These are phyloP conservation scores for Psidium friedrichsthalianum DNA, from an alignment of 345 rosid genomes.

Conservation along the genomic window DNA sequence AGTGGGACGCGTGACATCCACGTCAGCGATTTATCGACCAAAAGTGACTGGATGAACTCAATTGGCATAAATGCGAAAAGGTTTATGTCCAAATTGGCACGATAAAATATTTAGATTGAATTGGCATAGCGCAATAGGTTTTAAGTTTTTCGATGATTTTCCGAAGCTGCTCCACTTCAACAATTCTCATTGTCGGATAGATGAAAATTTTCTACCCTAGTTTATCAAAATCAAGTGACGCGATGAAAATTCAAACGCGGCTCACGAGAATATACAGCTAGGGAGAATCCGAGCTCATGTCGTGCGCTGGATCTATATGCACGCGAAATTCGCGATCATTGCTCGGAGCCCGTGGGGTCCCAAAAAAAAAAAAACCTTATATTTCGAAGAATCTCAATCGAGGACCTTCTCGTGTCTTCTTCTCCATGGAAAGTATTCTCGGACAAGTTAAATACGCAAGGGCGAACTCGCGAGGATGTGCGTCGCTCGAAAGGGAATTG, in stretches of 20 bases:
- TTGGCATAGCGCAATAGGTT: too few species aligned
- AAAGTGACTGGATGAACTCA: too few species aligned
- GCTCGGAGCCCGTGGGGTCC: background rate
- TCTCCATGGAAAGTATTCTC: background rate
- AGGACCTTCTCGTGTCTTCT: background rate
- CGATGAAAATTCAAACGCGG: fast-evolving
- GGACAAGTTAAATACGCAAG: background rate
- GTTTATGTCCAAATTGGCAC: too few species aligned
- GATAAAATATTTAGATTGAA: too few species aligned
- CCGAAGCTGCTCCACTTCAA: background rate
- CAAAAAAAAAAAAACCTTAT: background rate
- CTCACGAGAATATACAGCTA: fast-evolving
- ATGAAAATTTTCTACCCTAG: background rate
- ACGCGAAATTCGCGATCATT: background rate
- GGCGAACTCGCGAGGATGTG: background rate
- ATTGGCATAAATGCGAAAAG: too few species aligned
- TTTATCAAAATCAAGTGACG: background rate
- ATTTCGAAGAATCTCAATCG: background rate
- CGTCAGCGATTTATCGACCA: too few species aligned
- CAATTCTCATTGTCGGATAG: background rate
- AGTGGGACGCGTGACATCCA: fast-evolving
- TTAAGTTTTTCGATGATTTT: too few species aligned
- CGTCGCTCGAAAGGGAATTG: background rate
- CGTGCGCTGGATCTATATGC: background rate
- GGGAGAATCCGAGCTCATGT: background rate